phyloP scores from a whole-genome alignment of 148 eudicot genomes.

The Linanthus parryae region DNA sequence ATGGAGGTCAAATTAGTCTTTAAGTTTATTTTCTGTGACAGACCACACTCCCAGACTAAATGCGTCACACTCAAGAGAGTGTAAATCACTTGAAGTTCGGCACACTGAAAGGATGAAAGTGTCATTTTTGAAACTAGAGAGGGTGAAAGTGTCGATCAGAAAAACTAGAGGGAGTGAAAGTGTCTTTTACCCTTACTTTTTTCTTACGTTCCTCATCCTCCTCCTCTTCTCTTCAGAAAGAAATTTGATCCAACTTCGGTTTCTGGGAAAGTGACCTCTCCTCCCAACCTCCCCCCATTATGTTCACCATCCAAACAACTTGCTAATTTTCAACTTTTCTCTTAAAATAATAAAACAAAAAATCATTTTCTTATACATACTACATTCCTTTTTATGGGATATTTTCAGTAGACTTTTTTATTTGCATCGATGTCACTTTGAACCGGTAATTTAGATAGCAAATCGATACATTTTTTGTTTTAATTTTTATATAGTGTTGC shows the following conservation, averaged over 20 bases:
- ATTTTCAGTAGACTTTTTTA: background rate
- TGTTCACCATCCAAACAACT: background rate
- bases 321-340: too few relatives aligned
- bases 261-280: slow-evolving; percentile 20
- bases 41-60: too few relatives aligned
- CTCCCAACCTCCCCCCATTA: background rate
- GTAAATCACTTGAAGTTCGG: too few relatives aligned
- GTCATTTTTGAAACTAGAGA: too few relatives aligned
- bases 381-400: background rate
- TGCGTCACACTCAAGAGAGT: too few relatives aligned
- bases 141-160: too few relatives aligned
- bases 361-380: background rate
- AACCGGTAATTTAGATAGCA: background rate
- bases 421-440: background rate
- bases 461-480: background rate
- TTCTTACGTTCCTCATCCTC: background rate
- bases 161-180: too few relatives aligned
- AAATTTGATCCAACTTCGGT: slow-evolving; percentile 21
- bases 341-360: background rate
- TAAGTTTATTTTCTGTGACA: too few relatives aligned
- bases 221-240: slow-evolving; percentile 1
- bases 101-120: too few relatives aligned
- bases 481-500: too few relatives aligned
- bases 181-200: too few relatives aligned
- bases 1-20: too few relatives aligned